Base-by-base conservation (phyloP, 345 rosid genomes). In the Linum tenue region DNA sequence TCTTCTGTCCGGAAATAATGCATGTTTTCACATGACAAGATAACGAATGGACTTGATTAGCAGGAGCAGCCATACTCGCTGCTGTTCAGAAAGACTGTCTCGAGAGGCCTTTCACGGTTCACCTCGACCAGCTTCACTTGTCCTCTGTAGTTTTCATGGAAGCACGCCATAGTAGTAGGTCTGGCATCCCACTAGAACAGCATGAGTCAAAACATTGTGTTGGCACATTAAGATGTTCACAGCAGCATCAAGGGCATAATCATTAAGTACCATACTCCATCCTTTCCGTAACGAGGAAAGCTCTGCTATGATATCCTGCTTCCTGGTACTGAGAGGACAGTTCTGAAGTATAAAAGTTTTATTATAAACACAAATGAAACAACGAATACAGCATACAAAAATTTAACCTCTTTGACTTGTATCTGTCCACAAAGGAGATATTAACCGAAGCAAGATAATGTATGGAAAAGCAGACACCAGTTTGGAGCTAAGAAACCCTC, bases 51-150 rank as follows among this genome's bases (percentile, higher is more conserved):
- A 22, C 31, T 92, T 94, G 88, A 86, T 85, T 62, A 92, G 73
- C 63, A 92, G 77, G 73, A 92, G 63, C 39, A 90, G 73, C 88
- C 98, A 92, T 6, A 97, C 97, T 51, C 84, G 73, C 76, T 92
- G 98, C 74, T 90, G 98, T 69, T 92, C 96, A 2, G 97, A 92
- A 40, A 92, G 94, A 11, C 83, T 77, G 72, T 92, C 98, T 48
- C 51, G 81, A 53, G 31, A n/a, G 88, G 92, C 16, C 97, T 87
- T 73, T n/a, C n/a, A n/a, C n/a, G n/a, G n/a, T 92, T 92, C 0
- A 92, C 98, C 84, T 92, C 97, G 5, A 88, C 97, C 7, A 92
- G 90, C 89, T 86, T 92, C 48, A 96, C 99, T 80, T 92, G 95
- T 55, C 97, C 99, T 66, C 68, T 78, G 81, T 85, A 81, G 63